These are phyloP conservation scores for Ustulina deusta DNA, from an alignment of 2,329 filamentous ascomycete genomes.

Conservation along the genomic window DNA sequence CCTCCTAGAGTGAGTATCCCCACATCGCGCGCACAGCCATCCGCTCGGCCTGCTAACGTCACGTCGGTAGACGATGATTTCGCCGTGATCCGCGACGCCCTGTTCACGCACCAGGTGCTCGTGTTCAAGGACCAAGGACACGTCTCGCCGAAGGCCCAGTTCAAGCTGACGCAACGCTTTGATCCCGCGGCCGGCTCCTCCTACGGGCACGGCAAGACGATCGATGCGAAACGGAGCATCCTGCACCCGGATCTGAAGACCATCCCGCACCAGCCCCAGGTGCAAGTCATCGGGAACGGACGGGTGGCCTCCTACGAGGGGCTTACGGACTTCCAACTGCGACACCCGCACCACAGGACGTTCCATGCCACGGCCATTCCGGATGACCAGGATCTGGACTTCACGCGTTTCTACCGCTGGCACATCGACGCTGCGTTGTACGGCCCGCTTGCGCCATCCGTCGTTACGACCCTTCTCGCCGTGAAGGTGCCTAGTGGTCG, in stretches of 20 bases:
- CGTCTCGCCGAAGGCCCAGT: slow-evolving; percentile 77
- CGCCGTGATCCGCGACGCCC: slow-evolving; percentile 69
- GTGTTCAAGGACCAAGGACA: slow-evolving; percentile 76
- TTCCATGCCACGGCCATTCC: slow-evolving; percentile 77
- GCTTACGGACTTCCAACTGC: slow-evolving; percentile 73
- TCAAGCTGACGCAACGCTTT: slow-evolving; percentile 78
- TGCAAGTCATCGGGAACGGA: slow-evolving; percentile 84
- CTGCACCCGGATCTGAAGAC: slow-evolving; percentile 85
- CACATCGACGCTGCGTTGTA: slow-evolving; percentile 85
- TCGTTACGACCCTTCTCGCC: slow-evolving; percentile 78
- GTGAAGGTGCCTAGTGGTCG: slow-evolving; percentile 77
- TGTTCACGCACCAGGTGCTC: slow-evolving; percentile 77
- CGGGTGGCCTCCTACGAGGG: slow-evolving; percentile 77
- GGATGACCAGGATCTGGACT: slow-evolving; percentile 61
- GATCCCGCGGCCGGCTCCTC: slow-evolving; percentile 69
- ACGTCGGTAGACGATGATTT: slow-evolving; percentile 70
- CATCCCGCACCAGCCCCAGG: slow-evolving; percentile 81
- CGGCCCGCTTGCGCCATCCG: slow-evolving; percentile 74
- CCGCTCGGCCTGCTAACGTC: slow-evolving; percentile 36
- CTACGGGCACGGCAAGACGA: slow-evolving; percentile 82
- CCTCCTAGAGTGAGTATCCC: slow-evolving; percentile 63
- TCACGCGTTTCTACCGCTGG: slow-evolving; percentile 77
- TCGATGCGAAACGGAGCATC: slow-evolving; percentile 73
- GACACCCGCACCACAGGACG: slow-evolving; percentile 81
- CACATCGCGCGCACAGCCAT: slow-evolving; percentile 6